A percentile compares a stretch with the other conserved stretches of the same genome.
Evolutionary conservation across 257 asterid genomes (phyloP).

Genomic region (Gardenia jasminoides): DNA sequence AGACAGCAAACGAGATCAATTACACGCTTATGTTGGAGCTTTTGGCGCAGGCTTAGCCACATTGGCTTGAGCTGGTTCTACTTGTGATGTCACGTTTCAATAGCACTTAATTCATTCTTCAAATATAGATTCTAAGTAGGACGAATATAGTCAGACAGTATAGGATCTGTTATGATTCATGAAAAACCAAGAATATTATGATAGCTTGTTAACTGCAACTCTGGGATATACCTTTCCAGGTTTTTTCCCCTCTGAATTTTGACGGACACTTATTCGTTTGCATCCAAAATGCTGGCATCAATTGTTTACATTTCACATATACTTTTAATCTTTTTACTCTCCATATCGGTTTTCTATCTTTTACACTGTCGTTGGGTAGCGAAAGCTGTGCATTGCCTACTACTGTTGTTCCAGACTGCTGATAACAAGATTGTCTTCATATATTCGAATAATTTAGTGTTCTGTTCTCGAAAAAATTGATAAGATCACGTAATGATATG

Average conservation of each 20-base stretch:
- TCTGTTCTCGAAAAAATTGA: too few species aligned
- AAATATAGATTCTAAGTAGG: neutral
- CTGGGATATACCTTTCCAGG: neutral
- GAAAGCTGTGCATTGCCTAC: too few species aligned
- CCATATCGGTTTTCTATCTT: too few species aligned
- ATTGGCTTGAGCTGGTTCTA: neutral
- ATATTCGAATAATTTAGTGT: too few species aligned
- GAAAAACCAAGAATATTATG: too few species aligned
- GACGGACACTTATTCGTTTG: neutral
- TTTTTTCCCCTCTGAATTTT: neutral
- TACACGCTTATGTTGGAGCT: conserved; percentile 86
- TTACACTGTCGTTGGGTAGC: too few species aligned
- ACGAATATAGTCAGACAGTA: neutral
- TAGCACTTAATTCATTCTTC: neutral
- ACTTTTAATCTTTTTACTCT: too few species aligned
- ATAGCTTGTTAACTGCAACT: neutral
- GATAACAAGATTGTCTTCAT: too few species aligned
- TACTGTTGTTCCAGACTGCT: too few species aligned
- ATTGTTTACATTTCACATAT: too few species aligned
- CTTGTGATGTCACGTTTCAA: neutral
- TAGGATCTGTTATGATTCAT: neutral
- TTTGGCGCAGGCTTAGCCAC: conserved; percentile 36
- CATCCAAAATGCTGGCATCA: too few species aligned
- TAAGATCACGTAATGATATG: too few species aligned
- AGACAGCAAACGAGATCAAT: conserved; percentile 48